A percentile compares a stretch with the other conserved stretches of the same genome.
Conservation (phyloP, 768 basidiomycete species). For the Tephrocybe sp. region DNA sequence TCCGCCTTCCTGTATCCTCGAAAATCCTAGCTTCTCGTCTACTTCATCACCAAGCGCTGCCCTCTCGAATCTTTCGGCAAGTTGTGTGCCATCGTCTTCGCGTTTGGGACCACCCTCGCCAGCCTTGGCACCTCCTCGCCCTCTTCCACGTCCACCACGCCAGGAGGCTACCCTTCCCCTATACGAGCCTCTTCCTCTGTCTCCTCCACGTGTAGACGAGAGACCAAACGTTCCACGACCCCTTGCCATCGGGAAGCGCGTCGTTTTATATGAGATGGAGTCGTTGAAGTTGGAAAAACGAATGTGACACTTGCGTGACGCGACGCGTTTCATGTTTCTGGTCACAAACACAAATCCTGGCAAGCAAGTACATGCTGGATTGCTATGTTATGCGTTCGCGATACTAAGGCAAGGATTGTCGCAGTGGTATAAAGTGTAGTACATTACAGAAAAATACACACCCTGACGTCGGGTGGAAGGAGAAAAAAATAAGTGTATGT, state of each 20-base stretch:
- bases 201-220: constrained; percentile 48
- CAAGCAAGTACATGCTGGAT: too few relatives aligned
- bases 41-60: constrained; percentile 78
- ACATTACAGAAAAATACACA: too few relatives aligned
- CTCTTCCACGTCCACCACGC: constrained; percentile 58
- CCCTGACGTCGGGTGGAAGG: not conserved
- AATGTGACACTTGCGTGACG: constrained; percentile 13
- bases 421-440: too few relatives aligned
- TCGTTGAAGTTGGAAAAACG: constrained; percentile 1
- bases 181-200: constrained; percentile 44
- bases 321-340: too few relatives aligned
- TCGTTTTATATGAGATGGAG: constrained; percentile 3
- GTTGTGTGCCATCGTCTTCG: constrained; percentile 88
- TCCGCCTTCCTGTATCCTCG: constrained; percentile 74
- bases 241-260: constrained; percentile 40
- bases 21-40: constrained; percentile 92
- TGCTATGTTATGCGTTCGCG: too few relatives aligned
- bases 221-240: constrained; percentile 60
- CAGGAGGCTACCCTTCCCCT: constrained; percentile 47
- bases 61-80: constrained; percentile 85
- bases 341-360: too few relatives aligned
- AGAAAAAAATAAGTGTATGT: constrained; percentile 1
- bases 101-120: constrained; percentile 60
- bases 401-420: too few relatives aligned
- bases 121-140: constrained; percentile 42